A percentile compares a stretch with the other conserved stretches of the same genome.
Evolutionary conservation across 2,329 filamentous ascomycete species (phyloP).

Genomic region (Aspergillus flavus): DNA sequence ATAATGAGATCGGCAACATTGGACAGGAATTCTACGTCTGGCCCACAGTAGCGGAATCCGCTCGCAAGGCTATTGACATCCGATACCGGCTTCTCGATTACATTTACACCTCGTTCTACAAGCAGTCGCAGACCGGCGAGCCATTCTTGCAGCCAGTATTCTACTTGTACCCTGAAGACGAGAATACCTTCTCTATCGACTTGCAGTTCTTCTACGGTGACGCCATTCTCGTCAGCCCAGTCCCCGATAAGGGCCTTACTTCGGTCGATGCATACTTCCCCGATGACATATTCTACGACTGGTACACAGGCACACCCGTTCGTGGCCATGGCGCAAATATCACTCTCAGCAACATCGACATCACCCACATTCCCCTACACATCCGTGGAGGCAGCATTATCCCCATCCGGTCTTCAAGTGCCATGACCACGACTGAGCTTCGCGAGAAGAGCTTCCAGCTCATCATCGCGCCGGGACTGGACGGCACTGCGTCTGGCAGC

Average conservation of each 20-base stretch:
- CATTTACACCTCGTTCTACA: slow-evolving; percentile 71
- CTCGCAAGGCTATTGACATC: slow-evolving; percentile 68
- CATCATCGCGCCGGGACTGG: slow-evolving; percentile 64
- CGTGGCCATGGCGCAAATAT: slow-evolving; percentile 49
- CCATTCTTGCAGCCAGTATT: slow-evolving; percentile 72
- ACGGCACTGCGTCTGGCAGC: slow-evolving; percentile 66
- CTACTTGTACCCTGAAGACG: slow-evolving; percentile 67
- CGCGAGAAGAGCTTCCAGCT: slow-evolving; percentile 69
- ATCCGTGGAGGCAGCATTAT: slow-evolving; percentile 64
- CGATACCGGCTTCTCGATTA: slow-evolving; percentile 81
- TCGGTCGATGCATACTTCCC: slow-evolving; percentile 60
- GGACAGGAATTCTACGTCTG: slow-evolving; percentile 75
- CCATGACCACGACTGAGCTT: slow-evolving; percentile 63
- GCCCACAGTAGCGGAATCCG: slow-evolving; percentile 63
- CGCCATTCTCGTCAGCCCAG: slow-evolving; percentile 59
- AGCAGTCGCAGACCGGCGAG: slow-evolving; percentile 62
- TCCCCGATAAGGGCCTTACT: slow-evolving; percentile 55
- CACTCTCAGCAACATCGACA: slow-evolving; percentile 49
- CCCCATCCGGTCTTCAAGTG: slow-evolving; percentile 56
- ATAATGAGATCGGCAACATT: slow-evolving; percentile 59
- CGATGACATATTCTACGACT: slow-evolving; percentile 63
- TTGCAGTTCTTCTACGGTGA: slow-evolving; percentile 64
- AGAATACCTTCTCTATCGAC: slow-evolving; percentile 55
- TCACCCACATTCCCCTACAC: slow-evolving; percentile 63
- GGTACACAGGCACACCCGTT: slow-evolving; percentile 54